Evolutionary conservation across 208 protist genomes (phyloP), one percentile per base, ranked within the genome.

Genomic region (Leishmania aethiopica): DNA sequence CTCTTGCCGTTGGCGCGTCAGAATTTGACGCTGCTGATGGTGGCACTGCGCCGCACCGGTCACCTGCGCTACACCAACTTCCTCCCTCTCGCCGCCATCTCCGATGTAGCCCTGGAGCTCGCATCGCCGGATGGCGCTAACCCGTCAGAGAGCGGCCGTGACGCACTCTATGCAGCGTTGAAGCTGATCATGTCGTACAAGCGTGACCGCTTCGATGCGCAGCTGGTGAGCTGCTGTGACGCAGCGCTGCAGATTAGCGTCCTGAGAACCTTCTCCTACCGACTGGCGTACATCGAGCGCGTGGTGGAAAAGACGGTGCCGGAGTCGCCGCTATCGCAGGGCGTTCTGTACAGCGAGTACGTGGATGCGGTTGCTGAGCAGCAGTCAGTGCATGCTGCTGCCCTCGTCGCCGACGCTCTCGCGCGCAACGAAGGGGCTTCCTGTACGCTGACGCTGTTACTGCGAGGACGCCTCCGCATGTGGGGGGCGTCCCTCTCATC

Each of bases 51-150:
- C 19, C 84, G 92, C 82, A 82, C 60, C 19, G 82, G 85, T 6
- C 57, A 76, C 53, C 60, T 94, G 42, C 78, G 80, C 5, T 85
- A 83, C 51, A 77, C 75, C 15, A 76, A 85, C 57, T 70, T 64
- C 22, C 86, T 97, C 0, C 94, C 94, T 47, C 81, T 97, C 62
- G 90, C 90, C 0, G 86, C 91, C 22, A 84, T 97, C 22, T 95
- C 91, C 6, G 94, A 97, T 57, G 79, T 89, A 45, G 28, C 88
- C 4, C 88, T 94, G 49, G 78, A 81, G 67, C 77, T 94, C 35
- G 80, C 84, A 60, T 82, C 81, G 28, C 45, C 83, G 13, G 83
- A 86, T 17, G 82, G 82, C 2, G 45, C 60, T n/a, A 72, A 82
- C 64, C 81, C 89, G 4, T 53, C 84, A 15, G 87, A 92, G 28